A percentile compares a stretch with the other conserved stretches of the same genome.
phyloP scores from a whole-genome alignment of 2,329 filamentous ascomycete genomes.

The Simplicillium sp. region DNA sequence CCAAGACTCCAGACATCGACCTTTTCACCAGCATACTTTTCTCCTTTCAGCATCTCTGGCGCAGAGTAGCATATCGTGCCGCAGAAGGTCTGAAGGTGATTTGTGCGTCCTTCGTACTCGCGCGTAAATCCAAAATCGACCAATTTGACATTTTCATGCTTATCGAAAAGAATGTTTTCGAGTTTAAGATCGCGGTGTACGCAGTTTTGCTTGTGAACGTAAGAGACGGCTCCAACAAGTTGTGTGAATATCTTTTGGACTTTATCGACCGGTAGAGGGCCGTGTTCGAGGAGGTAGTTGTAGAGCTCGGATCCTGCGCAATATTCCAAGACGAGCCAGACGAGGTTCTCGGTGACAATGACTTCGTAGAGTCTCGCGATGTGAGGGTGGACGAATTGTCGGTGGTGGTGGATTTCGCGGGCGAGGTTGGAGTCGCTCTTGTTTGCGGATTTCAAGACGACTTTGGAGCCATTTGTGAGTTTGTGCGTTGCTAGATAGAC shows the following conservation, averaged over 20 bases:
- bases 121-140: conserved; percentile 97
- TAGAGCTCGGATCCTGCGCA: conserved; percentile 96
- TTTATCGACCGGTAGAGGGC: conserved; percentile 72
- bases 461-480: conserved; percentile 97
- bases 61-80: conserved; percentile 97
- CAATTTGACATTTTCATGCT: conserved; percentile 92
- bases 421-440: conserved; percentile 94
- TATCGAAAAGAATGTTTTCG: conserved; percentile 85
- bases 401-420: conserved; percentile 95
- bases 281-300: conserved; percentile 85
- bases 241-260: conserved; percentile 95
- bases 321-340: conserved; percentile 96
- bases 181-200: conserved; percentile 95
- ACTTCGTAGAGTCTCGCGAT: conserved; percentile 96
- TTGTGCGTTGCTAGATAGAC: conserved; percentile 95
- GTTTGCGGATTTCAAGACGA: conserved; percentile 94
- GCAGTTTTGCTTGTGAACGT: conserved; percentile 90
- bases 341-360: conserved; percentile 87
- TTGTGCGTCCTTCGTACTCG: conserved; percentile 92
- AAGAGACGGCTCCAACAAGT: conserved; percentile 86
- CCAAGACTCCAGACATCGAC: conserved; percentile 93
- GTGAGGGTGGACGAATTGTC: conserved; percentile 94
- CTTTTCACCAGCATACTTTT: conserved; percentile 96
- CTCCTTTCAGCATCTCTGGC: conserved; percentile 95
- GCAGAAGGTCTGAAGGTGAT: conserved; percentile 94